Conservation (phyloP, 768 basidiomycete species). For the Gymnopilus junonius region DNA sequence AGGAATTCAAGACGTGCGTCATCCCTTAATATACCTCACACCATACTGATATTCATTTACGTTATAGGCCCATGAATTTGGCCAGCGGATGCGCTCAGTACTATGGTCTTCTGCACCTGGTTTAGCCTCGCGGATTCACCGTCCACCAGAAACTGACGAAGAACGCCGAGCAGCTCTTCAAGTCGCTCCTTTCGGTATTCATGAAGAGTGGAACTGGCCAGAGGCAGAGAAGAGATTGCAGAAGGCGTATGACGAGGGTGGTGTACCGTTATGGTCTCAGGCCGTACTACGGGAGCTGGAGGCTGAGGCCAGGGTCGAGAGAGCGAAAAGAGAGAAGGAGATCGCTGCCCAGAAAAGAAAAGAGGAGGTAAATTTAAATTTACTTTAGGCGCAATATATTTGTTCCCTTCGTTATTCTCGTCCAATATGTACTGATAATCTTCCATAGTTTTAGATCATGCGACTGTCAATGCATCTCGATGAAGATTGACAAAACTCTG, state of each 20-base stretch:
- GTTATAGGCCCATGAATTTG: constrained; percentile 64
- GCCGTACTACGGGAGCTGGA: constrained; percentile 60
- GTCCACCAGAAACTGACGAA: constrained; percentile 39
- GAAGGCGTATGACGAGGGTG: constrained; percentile 62
- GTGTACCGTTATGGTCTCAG: constrained; percentile 58
- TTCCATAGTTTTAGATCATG: background rate
- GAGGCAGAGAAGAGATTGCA: constrained; percentile 58
- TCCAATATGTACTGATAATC: background rate
- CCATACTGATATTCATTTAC: background rate
- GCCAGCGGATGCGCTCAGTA: constrained; percentile 54
- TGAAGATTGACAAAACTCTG: no score
- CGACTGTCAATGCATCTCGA: no score
- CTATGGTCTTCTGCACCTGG: constrained; percentile 52
- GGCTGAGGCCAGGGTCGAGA: constrained; percentile 56
- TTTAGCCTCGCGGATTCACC: constrained; percentile 56
- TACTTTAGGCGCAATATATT: background rate
- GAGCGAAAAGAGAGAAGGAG: constrained; percentile 38
- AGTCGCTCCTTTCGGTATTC: constrained; percentile 25
- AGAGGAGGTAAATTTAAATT: background rate
- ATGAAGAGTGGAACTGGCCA: constrained; percentile 50
- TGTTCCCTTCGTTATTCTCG: background rate
- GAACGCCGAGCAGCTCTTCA: constrained; percentile 19
- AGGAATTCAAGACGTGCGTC: constrained; percentile 60
- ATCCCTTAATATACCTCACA: background rate
- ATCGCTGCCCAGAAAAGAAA: background rate